These are phyloP conservation scores for Podospora comata DNA, from an alignment of 495 filamentous ascomycete species.

Conservation along the genomic window DNA sequence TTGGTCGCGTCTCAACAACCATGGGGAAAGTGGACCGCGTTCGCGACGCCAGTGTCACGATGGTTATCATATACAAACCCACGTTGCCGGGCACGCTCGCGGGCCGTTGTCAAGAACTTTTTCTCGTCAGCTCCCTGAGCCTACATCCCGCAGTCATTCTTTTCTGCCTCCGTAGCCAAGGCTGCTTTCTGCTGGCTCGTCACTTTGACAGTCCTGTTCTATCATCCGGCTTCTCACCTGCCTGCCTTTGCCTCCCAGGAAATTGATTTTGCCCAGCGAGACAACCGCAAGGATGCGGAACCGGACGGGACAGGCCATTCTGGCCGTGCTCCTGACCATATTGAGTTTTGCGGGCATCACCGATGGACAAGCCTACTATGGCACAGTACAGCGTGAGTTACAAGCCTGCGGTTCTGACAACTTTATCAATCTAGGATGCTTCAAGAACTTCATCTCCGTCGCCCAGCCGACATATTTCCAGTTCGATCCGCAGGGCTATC, in stretches of 20 bases:
- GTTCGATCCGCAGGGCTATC: constrained; percentile 18
- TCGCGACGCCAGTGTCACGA: constrained; percentile 2
- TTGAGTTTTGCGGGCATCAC: constrained; percentile 24
- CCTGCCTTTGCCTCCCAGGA: neutral
- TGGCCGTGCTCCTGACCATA: constrained; percentile 28
- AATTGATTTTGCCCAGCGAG: neutral
- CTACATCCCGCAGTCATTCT: neutral
- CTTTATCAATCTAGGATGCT: constrained; percentile 27
- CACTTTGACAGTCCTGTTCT: neutral
- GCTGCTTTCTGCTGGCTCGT: neutral
- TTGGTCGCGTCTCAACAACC: constrained; percentile 2
- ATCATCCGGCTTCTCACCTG: neutral
- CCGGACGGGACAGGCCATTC: constrained; percentile 25
- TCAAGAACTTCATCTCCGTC: constrained; percentile 1
- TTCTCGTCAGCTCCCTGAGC: neutral
- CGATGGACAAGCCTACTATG: constrained; percentile 28
- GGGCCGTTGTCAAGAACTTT: neutral
- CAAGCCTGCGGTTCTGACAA: constrained; percentile 20
- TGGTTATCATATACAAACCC: neutral
- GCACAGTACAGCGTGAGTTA: constrained; percentile 10
- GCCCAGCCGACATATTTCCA: constrained; percentile 5
- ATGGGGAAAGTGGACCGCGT: constrained; percentile 1
- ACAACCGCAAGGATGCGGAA: constrained; percentile 14
- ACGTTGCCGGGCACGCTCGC: neutral
- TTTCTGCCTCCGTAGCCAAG: neutral